Evolutionary conservation across 2,329 filamentous ascomycete genomes (phyloP).

Genomic region (Colletotrichum lindemuthianum): DNA sequence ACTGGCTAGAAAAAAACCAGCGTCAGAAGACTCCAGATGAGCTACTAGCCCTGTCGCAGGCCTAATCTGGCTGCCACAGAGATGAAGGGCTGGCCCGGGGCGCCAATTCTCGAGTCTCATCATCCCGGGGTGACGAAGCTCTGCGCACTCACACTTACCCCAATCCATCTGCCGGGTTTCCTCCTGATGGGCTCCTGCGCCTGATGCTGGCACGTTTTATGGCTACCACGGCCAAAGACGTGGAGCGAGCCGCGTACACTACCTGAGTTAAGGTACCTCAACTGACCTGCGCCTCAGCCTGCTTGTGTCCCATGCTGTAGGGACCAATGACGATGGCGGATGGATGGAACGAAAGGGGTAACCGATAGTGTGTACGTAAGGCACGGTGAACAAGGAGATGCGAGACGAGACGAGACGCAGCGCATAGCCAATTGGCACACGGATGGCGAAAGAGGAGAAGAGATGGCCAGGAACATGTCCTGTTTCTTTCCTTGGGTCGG

Average conservation of each 20-base stretch:
- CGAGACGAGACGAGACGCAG: constrained; percentile 7
- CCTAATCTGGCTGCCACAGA: constrained; percentile 24
- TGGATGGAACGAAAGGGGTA: constrained; percentile 15
- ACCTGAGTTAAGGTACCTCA: too few species aligned
- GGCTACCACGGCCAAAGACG: constrained; percentile 7
- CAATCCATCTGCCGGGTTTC: constrained; percentile 22
- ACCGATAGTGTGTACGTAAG: neutral
- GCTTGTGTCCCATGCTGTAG: neutral
- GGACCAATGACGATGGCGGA: neutral
- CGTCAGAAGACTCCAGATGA: neutral
- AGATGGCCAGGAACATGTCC: constrained; percentile 18
- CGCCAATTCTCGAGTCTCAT: constrained; percentile 7
- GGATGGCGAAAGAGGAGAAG: constrained; percentile 17
- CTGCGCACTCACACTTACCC: neutral
- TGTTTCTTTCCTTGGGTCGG: constrained; percentile 26
- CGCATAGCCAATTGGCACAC: constrained; percentile 16
- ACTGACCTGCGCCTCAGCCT: neutral
- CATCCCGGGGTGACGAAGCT: neutral
- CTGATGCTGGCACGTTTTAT: neutral
- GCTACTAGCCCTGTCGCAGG: constrained; percentile 16
- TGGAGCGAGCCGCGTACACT: neutral
- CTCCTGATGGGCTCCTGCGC: constrained; percentile 14
- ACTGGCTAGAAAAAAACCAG: constrained; percentile 5
- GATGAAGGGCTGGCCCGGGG: constrained; percentile 25
- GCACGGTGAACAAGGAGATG: constrained; percentile 2